Base-by-base conservation (phyloP, 2,329 filamentous ascomycete species). In the Blastomyces parvus region DNA sequence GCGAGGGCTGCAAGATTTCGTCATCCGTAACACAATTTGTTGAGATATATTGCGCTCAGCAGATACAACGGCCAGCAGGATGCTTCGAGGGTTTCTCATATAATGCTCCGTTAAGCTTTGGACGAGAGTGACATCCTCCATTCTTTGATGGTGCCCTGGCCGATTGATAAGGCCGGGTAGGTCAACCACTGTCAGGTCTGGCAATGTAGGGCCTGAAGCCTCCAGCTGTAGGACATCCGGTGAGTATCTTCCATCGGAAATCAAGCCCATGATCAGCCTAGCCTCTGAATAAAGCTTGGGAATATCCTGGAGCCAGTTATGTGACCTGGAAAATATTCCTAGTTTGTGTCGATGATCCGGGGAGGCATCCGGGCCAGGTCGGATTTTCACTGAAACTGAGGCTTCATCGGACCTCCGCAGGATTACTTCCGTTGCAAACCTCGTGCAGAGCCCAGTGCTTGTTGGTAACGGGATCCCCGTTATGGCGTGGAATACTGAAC, bases 141-240 rank as follows among this genome's bases (percentile, higher is more conserved):
- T 75, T 0, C 81, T 82, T 69, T 85, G 82, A 62, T 82, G 78
- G 38, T 78, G 76, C 65, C 81, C 84, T 67, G 79, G 79, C 9
- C 83, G 81, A 40, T 79, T 77, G 36, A 86, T 81, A 1, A 87
- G 73, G 1, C 85, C 84, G 0, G 84, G 85, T 42, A 87, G 75
- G 71, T 87, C 85, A 8, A 87, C 83, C 0, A 87, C 77, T 0
- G 83, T 87, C 53, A 87, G 72, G 19, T 86, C 78, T 1, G 83
- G 83, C 75, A 83, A 81, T 13, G 84, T 80, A 0, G 84, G 84
- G 0, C 84, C 84, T 13, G 78, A 79, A 69, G 86, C 81, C 67
- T 87, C 84, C 0, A 87, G 79, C 0, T 84, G 80, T 6, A 86
- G 77, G 27, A 85, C 80, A 77, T 83, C 72, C 74, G 81, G 66